phyloP scores from a whole-genome alignment of 2,329 filamentous ascomycete genomes.

The Sporothrix brunneoviolacea region DNA sequence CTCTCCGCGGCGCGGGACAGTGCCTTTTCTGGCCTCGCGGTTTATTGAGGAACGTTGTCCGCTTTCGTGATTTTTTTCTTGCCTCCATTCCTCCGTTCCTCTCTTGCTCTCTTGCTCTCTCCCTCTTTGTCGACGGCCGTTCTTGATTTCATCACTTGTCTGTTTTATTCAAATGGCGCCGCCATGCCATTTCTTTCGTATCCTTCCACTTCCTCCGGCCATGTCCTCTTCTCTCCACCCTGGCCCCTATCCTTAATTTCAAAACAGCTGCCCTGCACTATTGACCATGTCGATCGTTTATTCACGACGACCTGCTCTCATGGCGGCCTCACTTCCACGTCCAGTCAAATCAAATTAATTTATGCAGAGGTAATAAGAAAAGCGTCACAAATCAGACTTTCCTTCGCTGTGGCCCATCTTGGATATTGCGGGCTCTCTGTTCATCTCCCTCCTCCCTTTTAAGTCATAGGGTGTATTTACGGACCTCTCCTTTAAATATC shows the following conservation, averaged over 20 bases:
- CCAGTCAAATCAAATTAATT: too few relatives aligned
- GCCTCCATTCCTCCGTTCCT: too few relatives aligned
- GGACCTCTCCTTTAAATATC: too few relatives aligned
- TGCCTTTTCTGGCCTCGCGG: background rate
- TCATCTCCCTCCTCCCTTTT: too few relatives aligned
- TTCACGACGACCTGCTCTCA: slow-evolving; percentile 5
- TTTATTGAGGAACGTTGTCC: background rate
- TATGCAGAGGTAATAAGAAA: background rate
- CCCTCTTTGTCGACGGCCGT: too few relatives aligned
- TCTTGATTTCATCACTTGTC: background rate
- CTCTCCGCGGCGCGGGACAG: background rate
- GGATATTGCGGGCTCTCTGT: too few relatives aligned
- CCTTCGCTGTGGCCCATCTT: too few relatives aligned
- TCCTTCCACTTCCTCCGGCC: background rate
- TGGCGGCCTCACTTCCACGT: background rate
- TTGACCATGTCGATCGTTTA: slow-evolving; percentile 6
- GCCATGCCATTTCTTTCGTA: too few relatives aligned
- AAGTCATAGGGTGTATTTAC: too few relatives aligned
- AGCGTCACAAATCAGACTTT: slow-evolving; percentile 2
- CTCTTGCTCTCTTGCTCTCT: too few relatives aligned
- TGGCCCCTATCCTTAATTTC: background rate
- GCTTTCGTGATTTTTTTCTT: background rate
- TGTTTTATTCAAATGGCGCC: too few relatives aligned
- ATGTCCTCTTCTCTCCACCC: background rate
- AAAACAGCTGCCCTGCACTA: too few relatives aligned